Base-by-base conservation (phyloP, 495 filamentous ascomycete genomes). In the Chlorociboria aeruginascens region DNA sequence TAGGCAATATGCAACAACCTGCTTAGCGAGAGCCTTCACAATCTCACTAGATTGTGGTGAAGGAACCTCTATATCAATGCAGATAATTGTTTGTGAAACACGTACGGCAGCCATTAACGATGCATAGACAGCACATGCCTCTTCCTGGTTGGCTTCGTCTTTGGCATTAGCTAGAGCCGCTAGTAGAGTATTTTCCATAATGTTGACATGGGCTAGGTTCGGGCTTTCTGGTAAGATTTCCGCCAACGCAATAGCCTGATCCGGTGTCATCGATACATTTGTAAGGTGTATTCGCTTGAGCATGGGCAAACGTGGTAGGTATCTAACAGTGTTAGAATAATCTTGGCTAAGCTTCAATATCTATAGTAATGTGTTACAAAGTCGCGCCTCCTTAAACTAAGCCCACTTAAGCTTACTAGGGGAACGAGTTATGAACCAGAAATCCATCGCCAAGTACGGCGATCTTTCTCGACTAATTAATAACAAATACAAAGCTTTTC, bases 81-180 rank as follows among this genome's bases (percentile, higher is more conserved):
- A 86, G 16, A 98, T 81, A 35, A 98, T 75, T 9, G 83, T 81
- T 14, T 78, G 72, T 10, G 86, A 92, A 0, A 95, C 83, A 17
- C 88, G 79, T 6, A 87, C 86, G 6, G 89, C 89, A 20, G 86
- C 84, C 66, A 95, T 83, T 46, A 97, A 70, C 13, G 89, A 94
- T 7, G 92, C 89, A 61, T 93, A 96, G 3, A 97, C 68, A 16
- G 92, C 92, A 56, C 86, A 95, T 0, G 90, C 89, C 63, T 97
- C 92, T 63, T 98, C 89, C 59, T 93, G 84, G 14, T 66, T 70
- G 31, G 75, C 79, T 49, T 92, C 84, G 32, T 73, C 82, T 31
- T 76, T 80, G 25, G 79, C 80, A 44, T 73, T 65, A 3, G 86
- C 80, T 28, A 94, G 64, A 12, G 72, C 69, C 6, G 70, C 68